Percentiles rank a stretch among this genome's conserved stretches.
Evolutionary conservation across 192 early-diverging fungal species (phyloP).

Genomic region (Dissophora ornata): DNA sequence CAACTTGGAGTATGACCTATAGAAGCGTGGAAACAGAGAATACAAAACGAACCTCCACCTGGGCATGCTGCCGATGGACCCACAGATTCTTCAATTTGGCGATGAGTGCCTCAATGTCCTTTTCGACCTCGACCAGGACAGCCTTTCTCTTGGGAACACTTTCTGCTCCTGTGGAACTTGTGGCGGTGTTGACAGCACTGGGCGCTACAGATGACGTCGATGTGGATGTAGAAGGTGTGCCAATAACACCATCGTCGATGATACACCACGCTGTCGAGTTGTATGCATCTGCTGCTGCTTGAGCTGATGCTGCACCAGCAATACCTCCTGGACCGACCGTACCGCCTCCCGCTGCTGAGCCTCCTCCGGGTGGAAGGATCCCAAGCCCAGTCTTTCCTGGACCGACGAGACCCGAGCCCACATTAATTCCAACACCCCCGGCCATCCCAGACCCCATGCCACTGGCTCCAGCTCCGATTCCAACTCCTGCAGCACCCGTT

Average conservation of each 20-base stretch:
- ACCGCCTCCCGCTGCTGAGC: conserved; percentile 4
- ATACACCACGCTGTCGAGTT: conserved; percentile 46
- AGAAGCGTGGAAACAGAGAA: background rate
- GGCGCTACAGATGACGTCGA: conserved; percentile 5
- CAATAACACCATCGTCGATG: conserved; percentile 44
- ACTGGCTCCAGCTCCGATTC: background rate
- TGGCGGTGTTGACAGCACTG: conserved; percentile 8
- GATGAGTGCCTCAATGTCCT: conserved; percentile 61
- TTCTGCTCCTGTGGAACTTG: background rate
- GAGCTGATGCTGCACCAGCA: conserved; percentile 3
- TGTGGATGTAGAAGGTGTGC: background rate
- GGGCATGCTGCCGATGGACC: conserved; percentile 62
- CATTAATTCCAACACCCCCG: background rate
- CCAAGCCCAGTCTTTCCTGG: conserved; percentile 37
- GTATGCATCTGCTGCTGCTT: conserved; percentile 14
- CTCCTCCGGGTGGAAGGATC: conserved; percentile 19
- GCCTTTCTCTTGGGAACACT: conserved; percentile 28
- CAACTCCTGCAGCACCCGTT: background rate
- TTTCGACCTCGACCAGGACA: conserved; percentile 63
- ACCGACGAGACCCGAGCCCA: background rate
- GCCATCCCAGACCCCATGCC: background rate
- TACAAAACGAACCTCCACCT: conserved; percentile 56
- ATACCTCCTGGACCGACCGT: conserved; percentile 4
- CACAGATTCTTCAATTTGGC: conserved; percentile 63
- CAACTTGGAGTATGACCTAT: background rate